A percentile compares a stretch with the other conserved stretches of the same genome.
Evolutionary conservation across 1,284 basidiomycete species (phyloP).

Genomic region (Pseudozyma sp.): DNA sequence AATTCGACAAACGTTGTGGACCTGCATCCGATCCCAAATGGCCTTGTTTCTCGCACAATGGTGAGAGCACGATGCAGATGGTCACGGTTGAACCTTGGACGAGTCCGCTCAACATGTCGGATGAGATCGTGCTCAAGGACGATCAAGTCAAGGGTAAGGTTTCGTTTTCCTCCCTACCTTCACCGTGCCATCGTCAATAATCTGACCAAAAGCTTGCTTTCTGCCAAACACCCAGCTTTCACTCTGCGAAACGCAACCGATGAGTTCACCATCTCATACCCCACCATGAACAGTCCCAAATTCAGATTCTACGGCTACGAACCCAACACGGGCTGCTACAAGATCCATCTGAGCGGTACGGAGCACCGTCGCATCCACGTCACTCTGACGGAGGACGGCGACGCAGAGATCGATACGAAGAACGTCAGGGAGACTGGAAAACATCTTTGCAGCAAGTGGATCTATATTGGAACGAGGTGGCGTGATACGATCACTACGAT

Average conservation of each 20-base stretch:
- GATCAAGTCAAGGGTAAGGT: neutral
- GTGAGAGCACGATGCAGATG: neutral
- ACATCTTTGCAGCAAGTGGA: constrained; percentile 15
- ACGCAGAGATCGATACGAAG: constrained; percentile 16
- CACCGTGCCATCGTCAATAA: no score
- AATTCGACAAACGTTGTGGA: constrained; percentile 8
- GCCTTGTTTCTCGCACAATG: constrained; percentile 12
- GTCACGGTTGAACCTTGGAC: constrained; percentile 5
- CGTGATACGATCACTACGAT: neutral
- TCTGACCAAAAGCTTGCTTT: no score
- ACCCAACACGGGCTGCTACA: constrained; percentile 17
- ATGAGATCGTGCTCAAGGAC: constrained; percentile 3
- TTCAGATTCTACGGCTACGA: constrained; percentile 20
- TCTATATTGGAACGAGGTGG: neutral
- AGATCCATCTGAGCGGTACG: constrained; percentile 8
- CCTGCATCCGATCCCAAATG: neutral
- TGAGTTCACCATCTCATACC: constrained; percentile 11
- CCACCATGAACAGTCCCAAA: no score
- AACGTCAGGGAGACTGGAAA: constrained; percentile 7
- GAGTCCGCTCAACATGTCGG: neutral
- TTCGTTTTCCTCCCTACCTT: neutral
- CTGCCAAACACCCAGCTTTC: no score
- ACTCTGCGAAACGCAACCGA: constrained; percentile 1
- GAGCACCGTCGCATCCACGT: constrained; percentile 3
- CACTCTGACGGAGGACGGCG: neutral